phyloP scores from a whole-genome alignment of 257 asterid species.

The Echium plantagineum region DNA sequence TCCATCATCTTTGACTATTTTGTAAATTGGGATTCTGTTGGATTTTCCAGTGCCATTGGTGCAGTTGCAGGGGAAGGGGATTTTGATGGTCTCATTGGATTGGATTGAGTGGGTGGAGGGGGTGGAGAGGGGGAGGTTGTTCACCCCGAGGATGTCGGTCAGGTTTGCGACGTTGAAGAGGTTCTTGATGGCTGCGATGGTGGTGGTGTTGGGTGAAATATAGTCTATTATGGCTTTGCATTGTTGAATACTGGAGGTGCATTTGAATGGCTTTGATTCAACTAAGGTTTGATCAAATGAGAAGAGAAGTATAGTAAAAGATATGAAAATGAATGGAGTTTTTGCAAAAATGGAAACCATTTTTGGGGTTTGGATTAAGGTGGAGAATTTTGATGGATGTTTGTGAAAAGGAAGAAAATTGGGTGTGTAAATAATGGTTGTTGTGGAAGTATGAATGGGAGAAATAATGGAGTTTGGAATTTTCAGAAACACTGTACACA shows the following conservation, averaged over 20 bases:
- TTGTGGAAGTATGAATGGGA: background rate
- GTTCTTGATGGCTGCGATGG: constrained; percentile 26
- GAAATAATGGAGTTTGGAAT: background rate
- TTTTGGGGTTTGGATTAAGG: constrained; percentile 5
- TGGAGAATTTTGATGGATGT: background rate
- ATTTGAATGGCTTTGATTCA: constrained; percentile 29
- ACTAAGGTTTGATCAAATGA: constrained; percentile 14
- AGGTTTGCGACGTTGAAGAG: constrained; percentile 43
- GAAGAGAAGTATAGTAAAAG: background rate
- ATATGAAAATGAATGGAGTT: background rate
- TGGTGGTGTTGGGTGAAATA: constrained; percentile 54
- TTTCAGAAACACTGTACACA: no score
- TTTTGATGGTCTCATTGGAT: constrained; percentile 26
- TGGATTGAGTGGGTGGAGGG: constrained; percentile 15
- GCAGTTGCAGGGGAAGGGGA: constrained; percentile 70
- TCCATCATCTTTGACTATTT: constrained; percentile 35
- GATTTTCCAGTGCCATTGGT: constrained; percentile 48
- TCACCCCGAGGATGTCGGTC: constrained; percentile 60
- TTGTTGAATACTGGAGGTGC: constrained; percentile 24
- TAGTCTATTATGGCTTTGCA: constrained; percentile 53
- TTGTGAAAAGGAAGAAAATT: background rate
- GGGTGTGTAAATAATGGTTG: background rate
- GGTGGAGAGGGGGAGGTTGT: constrained; percentile 40
- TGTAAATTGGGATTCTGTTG: constrained; percentile 45
- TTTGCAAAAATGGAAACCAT: background rate